Evolutionary conservation across 768 basidiomycete genomes (phyloP), one percentile per base, ranked within the genome.

Genomic region (Tricholoma terreum): DNA sequence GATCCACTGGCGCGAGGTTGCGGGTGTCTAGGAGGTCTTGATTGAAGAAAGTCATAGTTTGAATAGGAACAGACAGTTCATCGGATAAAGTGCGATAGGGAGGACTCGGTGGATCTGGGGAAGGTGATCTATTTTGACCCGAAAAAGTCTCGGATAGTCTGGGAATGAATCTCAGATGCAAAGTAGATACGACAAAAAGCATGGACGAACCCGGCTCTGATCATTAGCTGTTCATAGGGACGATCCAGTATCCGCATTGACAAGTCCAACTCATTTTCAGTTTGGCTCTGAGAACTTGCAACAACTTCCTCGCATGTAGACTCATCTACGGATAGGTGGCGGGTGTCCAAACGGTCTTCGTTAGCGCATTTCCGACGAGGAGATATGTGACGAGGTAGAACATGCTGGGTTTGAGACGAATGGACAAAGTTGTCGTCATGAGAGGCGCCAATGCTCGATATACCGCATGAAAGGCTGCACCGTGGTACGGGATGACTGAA

Each of bases 251-350:
- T 33, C 52, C 31, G 27, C 42, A 50, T 54, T 9, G 61, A 63
- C 6, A 68, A 58, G 21, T 40, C 61, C 22, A 77, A 60, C 51
- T 78, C 76, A n/a, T 59, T 58, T 58, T 81, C 79, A 50, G 58
- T 59, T 46, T 78, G 75, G 56, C 71, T 76, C 58, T 80, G 80
- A 31, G 79, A 81, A 55, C 77, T 81, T 14, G 75, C 77, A n/a
- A 80, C 67, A 8, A 69, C 51, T 50, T 76, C 74, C 12, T 65
- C 64, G 12, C 17, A 31, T 36, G 53, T 57, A 54, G n/a, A 58
- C 22, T 22, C 51, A 24, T 35, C 63, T 58, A 24, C 31, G 24
- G 35, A 40, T 9, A 56, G 55, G 38, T 14, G 7, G 33, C 36
- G 51, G 15, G 15, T 12, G 52, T 24, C 6, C 36, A 34, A 24